Base-by-base conservation (phyloP, 2,329 filamentous ascomycete genomes). In the Magnaporthales sp. region DNA sequence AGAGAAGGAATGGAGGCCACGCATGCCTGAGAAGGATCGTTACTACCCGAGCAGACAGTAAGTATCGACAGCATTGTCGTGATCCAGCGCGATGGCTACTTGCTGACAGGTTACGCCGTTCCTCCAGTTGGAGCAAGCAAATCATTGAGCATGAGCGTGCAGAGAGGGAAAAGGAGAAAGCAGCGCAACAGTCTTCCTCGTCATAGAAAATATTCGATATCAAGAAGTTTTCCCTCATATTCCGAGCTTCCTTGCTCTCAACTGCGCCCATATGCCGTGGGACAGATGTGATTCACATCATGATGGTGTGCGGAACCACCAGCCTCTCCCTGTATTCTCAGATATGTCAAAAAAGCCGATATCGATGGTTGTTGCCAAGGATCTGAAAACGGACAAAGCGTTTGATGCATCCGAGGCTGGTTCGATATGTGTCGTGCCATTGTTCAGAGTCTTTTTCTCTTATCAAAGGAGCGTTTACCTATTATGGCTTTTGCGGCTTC, bases 21-120 rank as follows among this genome's bases (percentile, higher is more conserved):
- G 85, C 79, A 92, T 96, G 86, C 92, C 92, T 66, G 90, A 92
- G 78, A 85, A 85, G 66, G 88, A 85, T 72, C 83, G 90, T 72
- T 95, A 95, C 84, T 95, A 87, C 80, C 92, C 92, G 46, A 95
- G 91, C 81, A 86, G 92, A 86, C 89, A 92, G 91, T 94, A 83
- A 75, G 90, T 77, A 9, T 29, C 4, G 24, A n/a, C 10, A 9
- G 30, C 8, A 13, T 29, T 19, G 30, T 24, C 27, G 30, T 3
- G 2, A 4, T 56, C 11, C 4, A 19, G 27, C 32, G 2, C 32
- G 10, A n/a, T 3, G 19, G 29, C 62, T 38, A 15, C 64, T 63
- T 60, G 58, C 62, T 67, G 56, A 69, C 63, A 9, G 6, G 46
- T 22, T 22, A 27, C 9, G 19, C 19, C 19, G 38, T 38, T 30